A percentile compares a stretch with the other conserved stretches of the same genome.
These are phyloP conservation scores for Moesziomyces sp. DNA, from an alignment of 1,284 basidiomycete genomes.

Conservation along the genomic window DNA sequence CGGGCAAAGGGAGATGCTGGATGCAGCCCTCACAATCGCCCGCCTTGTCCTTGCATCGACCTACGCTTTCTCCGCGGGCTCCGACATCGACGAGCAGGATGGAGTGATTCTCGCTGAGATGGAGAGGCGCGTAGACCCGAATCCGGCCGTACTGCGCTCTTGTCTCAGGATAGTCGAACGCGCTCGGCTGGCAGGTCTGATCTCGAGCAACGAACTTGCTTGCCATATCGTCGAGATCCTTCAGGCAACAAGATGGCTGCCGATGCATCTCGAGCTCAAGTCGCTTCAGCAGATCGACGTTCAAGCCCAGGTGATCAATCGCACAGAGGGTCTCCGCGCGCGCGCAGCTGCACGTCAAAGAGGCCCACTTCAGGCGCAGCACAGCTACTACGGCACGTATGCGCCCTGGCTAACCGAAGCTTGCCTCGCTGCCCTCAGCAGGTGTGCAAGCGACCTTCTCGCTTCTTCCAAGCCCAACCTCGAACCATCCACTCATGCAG, in stretches of 20 bases:
- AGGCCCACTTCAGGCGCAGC: conserved; percentile 6
- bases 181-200: conserved; percentile 5
- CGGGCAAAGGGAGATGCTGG: conserved; percentile 27
- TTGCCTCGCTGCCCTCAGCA: conserved; percentile 15
- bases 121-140: conserved; percentile 31
- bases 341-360: conserved; percentile 22
- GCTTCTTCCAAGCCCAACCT: neutral
- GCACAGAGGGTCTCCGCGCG: conserved; percentile 29
- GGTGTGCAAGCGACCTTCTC: neutral
- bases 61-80: conserved; percentile 23
- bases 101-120: conserved; percentile 37
- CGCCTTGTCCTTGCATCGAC: conserved; percentile 34
- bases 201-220: conserved; percentile 17
- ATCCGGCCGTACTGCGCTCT: conserved; percentile 31
- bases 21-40: conserved; percentile 33
- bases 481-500: neutral
- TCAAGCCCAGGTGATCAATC: neutral
- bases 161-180: conserved; percentile 24
- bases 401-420: conserved; percentile 36
- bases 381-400: conserved; percentile 26
- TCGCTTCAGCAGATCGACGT: conserved; percentile 15
- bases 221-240: conserved; percentile 29
- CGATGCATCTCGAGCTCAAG: conserved; percentile 21
- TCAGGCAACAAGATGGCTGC: conserved; percentile 29
- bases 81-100: conserved; percentile 19